Evolutionary conservation across 75 land plant genomes (phyloP).

Genomic region (Pseudotsuga menziesii): DNA sequence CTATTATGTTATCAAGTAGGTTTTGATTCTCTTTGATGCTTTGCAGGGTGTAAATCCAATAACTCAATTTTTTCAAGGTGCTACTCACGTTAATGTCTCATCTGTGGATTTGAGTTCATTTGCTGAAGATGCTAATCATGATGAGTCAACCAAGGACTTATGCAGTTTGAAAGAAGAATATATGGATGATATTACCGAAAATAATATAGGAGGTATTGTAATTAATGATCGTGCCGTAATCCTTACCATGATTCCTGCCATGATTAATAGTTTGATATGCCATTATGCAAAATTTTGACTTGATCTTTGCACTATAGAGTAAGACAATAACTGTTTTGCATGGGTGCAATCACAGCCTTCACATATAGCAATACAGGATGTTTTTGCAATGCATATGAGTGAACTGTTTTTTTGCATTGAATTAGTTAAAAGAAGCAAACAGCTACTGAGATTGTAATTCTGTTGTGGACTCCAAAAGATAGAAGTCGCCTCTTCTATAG

Average conservation of each 20-base stretch:
- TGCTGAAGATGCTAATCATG: slow-evolving; percentile 10
- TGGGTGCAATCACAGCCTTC: background rate
- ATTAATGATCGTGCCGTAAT: background rate
- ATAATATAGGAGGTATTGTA: background rate
- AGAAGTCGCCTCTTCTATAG: background rate
- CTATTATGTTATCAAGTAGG: background rate
- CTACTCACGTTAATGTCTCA: background rate
- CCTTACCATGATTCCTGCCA: background rate
- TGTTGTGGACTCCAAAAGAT: no score
- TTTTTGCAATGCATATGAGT: background rate
- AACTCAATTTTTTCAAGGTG: slow-evolving; percentile 29
- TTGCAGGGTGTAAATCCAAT: slow-evolving; percentile 38
- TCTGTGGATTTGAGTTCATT: background rate
- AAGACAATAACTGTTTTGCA: background rate
- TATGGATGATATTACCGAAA: background rate
- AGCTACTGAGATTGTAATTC: background rate
- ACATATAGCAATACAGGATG: background rate
- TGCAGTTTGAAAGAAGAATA: slow-evolving; percentile 3
- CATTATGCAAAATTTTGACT: background rate
- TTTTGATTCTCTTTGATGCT: slow-evolving; percentile 10
- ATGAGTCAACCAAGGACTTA: background rate
- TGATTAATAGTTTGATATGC: background rate
- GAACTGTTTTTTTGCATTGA: background rate
- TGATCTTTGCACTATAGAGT: background rate
- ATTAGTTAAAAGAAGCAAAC: background rate